Conservation (phyloP, 176 grass and related monocot species). For the Cocos nucifera region DNA sequence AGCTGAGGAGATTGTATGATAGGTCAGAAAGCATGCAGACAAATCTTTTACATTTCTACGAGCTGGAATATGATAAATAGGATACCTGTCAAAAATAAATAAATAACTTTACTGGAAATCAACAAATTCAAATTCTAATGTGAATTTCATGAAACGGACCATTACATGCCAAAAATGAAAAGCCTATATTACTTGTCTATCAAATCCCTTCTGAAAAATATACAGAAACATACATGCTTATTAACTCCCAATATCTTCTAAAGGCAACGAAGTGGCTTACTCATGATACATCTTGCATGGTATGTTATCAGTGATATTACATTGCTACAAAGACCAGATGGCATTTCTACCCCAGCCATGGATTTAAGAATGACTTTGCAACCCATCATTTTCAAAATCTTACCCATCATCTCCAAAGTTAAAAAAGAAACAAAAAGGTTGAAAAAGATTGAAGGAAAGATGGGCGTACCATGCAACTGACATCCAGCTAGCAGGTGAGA, state of each 20-base stretch:
- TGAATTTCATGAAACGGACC: background rate
- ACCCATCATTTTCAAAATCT: background rate
- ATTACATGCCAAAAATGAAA: background rate
- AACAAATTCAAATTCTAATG: background rate
- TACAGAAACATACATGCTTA: too few relatives aligned
- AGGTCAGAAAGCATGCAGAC: background rate
- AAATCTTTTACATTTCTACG: background rate
- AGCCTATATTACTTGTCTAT: too few relatives aligned
- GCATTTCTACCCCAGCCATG: background rate
- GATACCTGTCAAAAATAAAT: background rate
- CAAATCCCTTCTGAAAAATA: too few relatives aligned
- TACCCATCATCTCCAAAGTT: background rate
- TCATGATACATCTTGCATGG: too few relatives aligned
- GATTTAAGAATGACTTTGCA: background rate
- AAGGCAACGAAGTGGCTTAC: too few relatives aligned
- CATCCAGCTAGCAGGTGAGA: conserved; percentile 1
- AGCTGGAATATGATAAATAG: background rate
- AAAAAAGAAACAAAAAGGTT: background rate
- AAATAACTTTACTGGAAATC: background rate
- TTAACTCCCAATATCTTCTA: too few relatives aligned
- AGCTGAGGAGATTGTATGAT: background rate
- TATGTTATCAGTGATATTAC: too few relatives aligned
- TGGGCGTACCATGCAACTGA: conserved; percentile 1
- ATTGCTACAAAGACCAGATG: too few relatives aligned
- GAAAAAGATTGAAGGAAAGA: background rate